phyloP scores from a whole-genome alignment of 257 asterid species.

The Nicotiana tomentosiformis region DNA sequence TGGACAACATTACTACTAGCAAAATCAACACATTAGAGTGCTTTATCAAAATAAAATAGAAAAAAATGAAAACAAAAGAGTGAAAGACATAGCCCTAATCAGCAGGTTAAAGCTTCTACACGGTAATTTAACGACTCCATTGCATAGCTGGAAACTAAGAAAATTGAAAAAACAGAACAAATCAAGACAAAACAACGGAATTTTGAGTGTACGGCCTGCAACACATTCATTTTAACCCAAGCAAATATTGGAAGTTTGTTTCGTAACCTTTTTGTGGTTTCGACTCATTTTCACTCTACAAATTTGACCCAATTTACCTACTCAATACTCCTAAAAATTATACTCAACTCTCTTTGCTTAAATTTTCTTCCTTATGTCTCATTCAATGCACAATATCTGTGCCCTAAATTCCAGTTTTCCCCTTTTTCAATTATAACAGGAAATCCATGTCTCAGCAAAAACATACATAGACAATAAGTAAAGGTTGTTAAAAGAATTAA shows the following conservation, averaged over 20 bases:
- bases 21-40: background rate
- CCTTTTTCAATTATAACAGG: background rate
- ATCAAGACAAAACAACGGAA: background rate
- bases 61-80: background rate
- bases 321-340: background rate
- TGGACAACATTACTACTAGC: background rate
- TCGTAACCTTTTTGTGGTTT: background rate
- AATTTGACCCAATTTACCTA: background rate
- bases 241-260: background rate
- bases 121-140: background rate
- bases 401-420: background rate
- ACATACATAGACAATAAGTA: background rate
- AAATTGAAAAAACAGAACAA: background rate
- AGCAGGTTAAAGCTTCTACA: background rate
- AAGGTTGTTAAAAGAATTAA: background rate
- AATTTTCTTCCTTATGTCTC: background rate
- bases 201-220: background rate
- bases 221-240: background rate
- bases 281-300: background rate
- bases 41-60: background rate
- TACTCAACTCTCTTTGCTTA: background rate
- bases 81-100: background rate
- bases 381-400: background rate
- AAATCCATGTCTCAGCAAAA: background rate
- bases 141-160: background rate